Base-by-base conservation (phyloP, 2,329 filamentous ascomycete species). In the Boeremia exigua region DNA sequence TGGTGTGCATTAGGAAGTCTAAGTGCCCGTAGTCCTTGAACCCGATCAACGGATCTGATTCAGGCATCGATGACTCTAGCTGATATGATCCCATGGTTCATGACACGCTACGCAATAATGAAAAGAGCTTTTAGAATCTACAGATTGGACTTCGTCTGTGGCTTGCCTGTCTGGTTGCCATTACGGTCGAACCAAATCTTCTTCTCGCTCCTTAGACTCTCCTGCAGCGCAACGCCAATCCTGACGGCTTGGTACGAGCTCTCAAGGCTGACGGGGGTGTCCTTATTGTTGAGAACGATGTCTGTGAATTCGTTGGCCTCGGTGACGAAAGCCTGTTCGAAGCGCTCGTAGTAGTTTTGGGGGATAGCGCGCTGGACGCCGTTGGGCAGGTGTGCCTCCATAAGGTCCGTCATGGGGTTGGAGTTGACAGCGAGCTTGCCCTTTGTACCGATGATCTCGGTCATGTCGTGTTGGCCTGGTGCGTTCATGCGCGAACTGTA, bases 401-500 rank as follows among this genome's bases (percentile, higher is more conserved):
- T 81, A 19, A 87, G 75, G 54, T 83, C 83, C 2, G 72, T 75
- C 42, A 77, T 75, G 5, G 86, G 86, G 60, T 86, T 81, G 6
- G 78, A 80, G 65, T 89, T 89, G 58, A 89, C 78, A 0, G 79
- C 75, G 6, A 89, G 66, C 70, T 88, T 89, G 36, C 87, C 86
- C 62, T 82, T 79, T 1, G 87, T 89, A 11, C 86, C 87, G 50
- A 89, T 86, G 59, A 89, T 82, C 74, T 89, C 86, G 0, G 86
- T 88, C 55, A 81, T 83, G 69, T 89, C 87, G 58, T 88, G 83
- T 71, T 89, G 86, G 0, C 87, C 87, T 0, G 84, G 82, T 0
- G 86, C 84, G 83, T 89, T 89, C 84, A 88, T 89, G 12, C 86
- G 79, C 9, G 79, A 83, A 37, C 79, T 81, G 71, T 86, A 89